Evolutionary conservation across 345 rosid species (phyloP).

Genomic region (Eucalyptus regnans): DNA sequence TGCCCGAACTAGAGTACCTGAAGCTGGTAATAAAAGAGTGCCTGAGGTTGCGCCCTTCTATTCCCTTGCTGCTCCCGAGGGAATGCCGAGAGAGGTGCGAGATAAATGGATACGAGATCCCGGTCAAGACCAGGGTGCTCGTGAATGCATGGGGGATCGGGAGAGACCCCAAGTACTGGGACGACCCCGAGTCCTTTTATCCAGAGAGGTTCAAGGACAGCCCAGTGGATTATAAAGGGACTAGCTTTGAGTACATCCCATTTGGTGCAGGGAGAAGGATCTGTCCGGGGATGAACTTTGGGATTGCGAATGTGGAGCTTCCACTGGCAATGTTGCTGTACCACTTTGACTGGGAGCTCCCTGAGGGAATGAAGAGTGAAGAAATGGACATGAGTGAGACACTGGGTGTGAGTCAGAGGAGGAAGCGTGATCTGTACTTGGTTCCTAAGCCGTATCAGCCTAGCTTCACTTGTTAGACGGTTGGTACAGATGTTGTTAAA

Average conservation of each 20-base stretch:
- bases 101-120: slow-evolving; percentile 4
- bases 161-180: slow-evolving; percentile 17
- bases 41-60: neutral
- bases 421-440: neutral
- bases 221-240: slow-evolving; percentile 6
- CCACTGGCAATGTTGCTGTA: slow-evolving; percentile 8
- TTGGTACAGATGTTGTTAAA: neutral
- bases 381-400: neutral
- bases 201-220: neutral
- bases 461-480: neutral
- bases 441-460: neutral
- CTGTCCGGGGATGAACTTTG: slow-evolving; percentile 11
- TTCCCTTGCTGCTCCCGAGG: slow-evolving; percentile 1
- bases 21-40: neutral
- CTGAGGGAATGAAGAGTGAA: neutral
- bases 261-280: slow-evolving; percentile 17
- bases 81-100: neutral
- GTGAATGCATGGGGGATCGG: slow-evolving; percentile 11
- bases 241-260: slow-evolving; percentile 2
- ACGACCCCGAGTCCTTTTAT: neutral
- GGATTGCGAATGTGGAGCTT: neutral
- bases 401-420: neutral
- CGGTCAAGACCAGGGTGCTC: neutral
- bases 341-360: slow-evolving; percentile 15
- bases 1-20: neutral